Conservation (phyloP, 768 basidiomycete species). For the Strobilomyces confusus region DNA sequence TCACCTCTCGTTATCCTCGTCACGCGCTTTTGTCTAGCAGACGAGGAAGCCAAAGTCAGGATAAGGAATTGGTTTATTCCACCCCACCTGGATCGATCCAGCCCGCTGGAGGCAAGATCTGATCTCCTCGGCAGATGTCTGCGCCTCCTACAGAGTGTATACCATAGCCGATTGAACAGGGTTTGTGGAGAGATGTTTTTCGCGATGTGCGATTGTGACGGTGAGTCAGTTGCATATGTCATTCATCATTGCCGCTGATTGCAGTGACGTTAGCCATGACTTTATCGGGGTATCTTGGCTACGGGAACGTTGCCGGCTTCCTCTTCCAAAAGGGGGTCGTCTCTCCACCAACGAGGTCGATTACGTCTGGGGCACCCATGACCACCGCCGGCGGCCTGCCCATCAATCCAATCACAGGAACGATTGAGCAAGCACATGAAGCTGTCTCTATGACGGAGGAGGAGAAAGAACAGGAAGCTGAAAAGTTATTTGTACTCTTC, state of each 20-base stretch:
- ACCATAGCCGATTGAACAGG: constrained; percentile 68
- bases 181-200: constrained; percentile 85
- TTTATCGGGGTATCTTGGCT: constrained; percentile 79
- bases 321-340: constrained; percentile 88
- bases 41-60: constrained; percentile 51
- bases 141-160: constrained; percentile 69
- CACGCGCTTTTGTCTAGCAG: constrained; percentile 62
- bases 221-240: constrained; percentile 30
- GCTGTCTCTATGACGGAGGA: constrained; percentile 80
- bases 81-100: constrained; percentile 72
- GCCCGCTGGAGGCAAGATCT: constrained; percentile 65
- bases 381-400: constrained; percentile 37
- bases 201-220: constrained; percentile 75
- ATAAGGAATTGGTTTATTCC: constrained; percentile 73
- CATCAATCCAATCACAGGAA: constrained; percentile 89
- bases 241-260: background rate
- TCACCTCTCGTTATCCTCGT: constrained; percentile 76
- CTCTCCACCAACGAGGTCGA: constrained; percentile 44
- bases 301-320: constrained; percentile 94
- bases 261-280: constrained; percentile 47
- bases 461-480: constrained; percentile 92
- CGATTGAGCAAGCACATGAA: constrained; percentile 40
- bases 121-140: constrained; percentile 78
- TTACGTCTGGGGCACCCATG: constrained; percentile 31
- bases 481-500: constrained; percentile 88